These are phyloP conservation scores for Sequoiadendron giganteum DNA, from an alignment of 75 land plant genomes.

Conservation along the genomic window DNA sequence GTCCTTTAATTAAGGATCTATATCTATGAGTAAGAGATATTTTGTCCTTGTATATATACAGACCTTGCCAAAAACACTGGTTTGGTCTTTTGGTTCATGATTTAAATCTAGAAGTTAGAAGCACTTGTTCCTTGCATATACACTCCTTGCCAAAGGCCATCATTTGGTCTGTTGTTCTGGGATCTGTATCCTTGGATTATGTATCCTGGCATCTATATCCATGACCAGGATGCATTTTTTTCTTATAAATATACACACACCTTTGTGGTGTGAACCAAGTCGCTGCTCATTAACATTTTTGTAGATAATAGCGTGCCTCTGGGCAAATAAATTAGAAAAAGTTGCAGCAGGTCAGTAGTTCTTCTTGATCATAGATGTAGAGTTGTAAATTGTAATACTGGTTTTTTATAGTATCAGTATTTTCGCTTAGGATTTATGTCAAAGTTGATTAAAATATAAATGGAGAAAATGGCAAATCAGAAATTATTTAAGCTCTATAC, in stretches of 20 bases:
- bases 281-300: neutral
- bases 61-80: neutral
- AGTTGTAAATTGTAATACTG: neutral
- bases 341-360: neutral
- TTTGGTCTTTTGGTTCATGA: neutral
- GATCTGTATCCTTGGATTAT: neutral
- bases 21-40: neutral
- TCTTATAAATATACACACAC: neutral
- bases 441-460: too few relatives aligned
- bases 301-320: neutral
- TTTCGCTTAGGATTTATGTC: too few relatives aligned
- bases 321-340: neutral
- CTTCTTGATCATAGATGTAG: neutral
- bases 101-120: neutral
- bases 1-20: neutral
- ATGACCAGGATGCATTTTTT: neutral
- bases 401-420: too few relatives aligned
- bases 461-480: too few relatives aligned
- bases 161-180: neutral
- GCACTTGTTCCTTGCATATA: neutral
- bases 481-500: too few relatives aligned
- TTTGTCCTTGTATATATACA: neutral
- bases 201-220: neutral
- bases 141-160: neutral
- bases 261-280: neutral